Percentiles rank a stretch among this genome's conserved stretches.
Conservation (phyloP, 306 rosid genomes). For the Rosa multiflora region DNA sequence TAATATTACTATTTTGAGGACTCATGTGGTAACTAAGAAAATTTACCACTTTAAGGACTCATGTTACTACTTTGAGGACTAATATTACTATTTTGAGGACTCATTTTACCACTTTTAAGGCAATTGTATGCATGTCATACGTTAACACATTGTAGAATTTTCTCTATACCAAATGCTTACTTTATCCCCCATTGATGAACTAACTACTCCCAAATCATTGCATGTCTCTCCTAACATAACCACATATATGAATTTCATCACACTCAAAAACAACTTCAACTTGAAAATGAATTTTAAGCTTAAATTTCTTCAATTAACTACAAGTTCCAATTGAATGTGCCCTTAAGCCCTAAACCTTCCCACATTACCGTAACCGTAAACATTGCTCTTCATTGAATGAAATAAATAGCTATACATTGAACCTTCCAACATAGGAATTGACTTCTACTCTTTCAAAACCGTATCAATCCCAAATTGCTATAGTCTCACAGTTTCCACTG, state of each 20-base stretch:
- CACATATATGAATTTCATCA: not conserved
- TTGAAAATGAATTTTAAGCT: not conserved
- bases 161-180: too few relatives aligned
- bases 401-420: not conserved
- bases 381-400: not conserved
- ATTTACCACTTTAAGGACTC: too few relatives aligned
- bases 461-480: not conserved
- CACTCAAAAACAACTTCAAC: too few relatives aligned
- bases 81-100: too few relatives aligned
- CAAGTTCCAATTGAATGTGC: not conserved
- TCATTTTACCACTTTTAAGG: too few relatives aligned
- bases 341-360: conserved; percentile 1
- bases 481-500: not conserved
- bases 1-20: too few relatives aligned
- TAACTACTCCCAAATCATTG: not conserved
- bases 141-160: too few relatives aligned
- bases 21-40: too few relatives aligned
- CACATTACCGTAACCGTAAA: not conserved
- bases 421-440: not conserved
- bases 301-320: not conserved
- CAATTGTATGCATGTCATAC: too few relatives aligned
- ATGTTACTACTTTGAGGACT: too few relatives aligned
- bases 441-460: not conserved
- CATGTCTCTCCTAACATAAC: not conserved
- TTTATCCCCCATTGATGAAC: not conserved